Evolutionary conservation across 2,329 filamentous ascomycete species (phyloP).

Genomic region (Diaporthe australafricana): DNA sequence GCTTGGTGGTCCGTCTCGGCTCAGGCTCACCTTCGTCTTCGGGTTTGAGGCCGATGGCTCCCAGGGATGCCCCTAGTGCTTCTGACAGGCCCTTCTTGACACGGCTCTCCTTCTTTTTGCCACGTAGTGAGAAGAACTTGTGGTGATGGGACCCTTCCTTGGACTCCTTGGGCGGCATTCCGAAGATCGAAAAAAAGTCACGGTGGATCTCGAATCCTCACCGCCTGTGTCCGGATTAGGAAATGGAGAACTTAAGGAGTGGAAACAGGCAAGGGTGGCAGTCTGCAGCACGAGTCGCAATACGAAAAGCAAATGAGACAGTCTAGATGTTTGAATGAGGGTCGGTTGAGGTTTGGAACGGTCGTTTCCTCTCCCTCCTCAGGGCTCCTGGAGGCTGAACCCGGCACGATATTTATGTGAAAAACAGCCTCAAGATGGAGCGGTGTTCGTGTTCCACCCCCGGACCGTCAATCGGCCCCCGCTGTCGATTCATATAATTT

Average conservation of each 20-base stretch:
- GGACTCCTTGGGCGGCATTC: slow-evolving; percentile 34
- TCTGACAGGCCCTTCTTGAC: slow-evolving; percentile 37
- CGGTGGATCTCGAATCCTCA: slow-evolving; percentile 36
- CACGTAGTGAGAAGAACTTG: slow-evolving; percentile 38
- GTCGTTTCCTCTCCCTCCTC: slow-evolving; percentile 12
- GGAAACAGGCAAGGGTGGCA: slow-evolving; percentile 35
- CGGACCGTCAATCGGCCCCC: slow-evolving; percentile 31
- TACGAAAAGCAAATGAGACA: slow-evolving; percentile 35
- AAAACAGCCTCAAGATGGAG: slow-evolving; percentile 18
- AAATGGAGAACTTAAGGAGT: slow-evolving; percentile 36
- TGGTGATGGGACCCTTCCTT: slow-evolving; percentile 37
- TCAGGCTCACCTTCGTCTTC: slow-evolving; percentile 37
- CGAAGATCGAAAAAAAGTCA: slow-evolving; percentile 33
- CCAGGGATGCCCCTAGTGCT: slow-evolving; percentile 36
- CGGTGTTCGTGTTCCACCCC: slow-evolving; percentile 35
- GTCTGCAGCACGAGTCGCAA: slow-evolving; percentile 36
- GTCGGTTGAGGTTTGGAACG: slow-evolving; percentile 17
- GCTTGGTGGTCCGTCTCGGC: not conserved
- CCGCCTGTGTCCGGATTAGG: slow-evolving; percentile 37
- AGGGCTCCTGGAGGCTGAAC: slow-evolving; percentile 19
- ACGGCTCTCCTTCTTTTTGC: slow-evolving; percentile 36
- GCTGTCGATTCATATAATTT: slow-evolving; percentile 34
- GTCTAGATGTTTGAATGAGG: slow-evolving; percentile 29
- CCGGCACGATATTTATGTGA: slow-evolving; percentile 34
- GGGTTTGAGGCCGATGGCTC: slow-evolving; percentile 34